These are phyloP conservation scores for Rickenella mellea DNA, from an alignment of 768 basidiomycete species.

Conservation along the genomic window DNA sequence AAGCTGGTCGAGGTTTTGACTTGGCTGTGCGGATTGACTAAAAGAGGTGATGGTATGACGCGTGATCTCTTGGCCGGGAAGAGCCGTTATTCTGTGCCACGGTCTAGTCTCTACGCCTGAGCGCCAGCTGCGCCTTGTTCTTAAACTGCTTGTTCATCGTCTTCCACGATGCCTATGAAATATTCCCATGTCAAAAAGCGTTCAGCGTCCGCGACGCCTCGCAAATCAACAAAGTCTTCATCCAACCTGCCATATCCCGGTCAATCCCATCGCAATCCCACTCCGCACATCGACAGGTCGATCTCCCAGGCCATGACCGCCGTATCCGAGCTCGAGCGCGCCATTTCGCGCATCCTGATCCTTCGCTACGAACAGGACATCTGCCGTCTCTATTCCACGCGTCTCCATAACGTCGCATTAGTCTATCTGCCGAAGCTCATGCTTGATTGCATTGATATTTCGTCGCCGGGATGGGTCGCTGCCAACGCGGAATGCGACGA, in stretches of 20 bases:
- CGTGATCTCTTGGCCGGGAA: no score
- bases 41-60: no score
- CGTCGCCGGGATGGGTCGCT: conserved; percentile 61
- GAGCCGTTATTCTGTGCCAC: no score
- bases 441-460: conserved; percentile 51
- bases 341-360: conserved; percentile 59
- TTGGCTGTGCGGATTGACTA: no score
- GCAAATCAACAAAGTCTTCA: not conserved
- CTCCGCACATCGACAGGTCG: conserved; percentile 43
- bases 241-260: not conserved
- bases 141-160: no score
- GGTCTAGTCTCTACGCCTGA: no score
- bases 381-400: conserved; percentile 62
- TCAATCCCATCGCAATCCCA: conserved; percentile 24
- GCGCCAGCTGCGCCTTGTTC: no score
- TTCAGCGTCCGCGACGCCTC: not conserved
- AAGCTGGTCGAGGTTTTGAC: no score
- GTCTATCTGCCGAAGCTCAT: conserved; percentile 60
- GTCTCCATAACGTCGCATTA: conserved; percentile 54
- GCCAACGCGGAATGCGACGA: conserved; percentile 59
- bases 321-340: conserved; percentile 58
- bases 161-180: conserved; percentile 48
- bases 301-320: conserved; percentile 48
- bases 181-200: conserved; percentile 67
- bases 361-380: conserved; percentile 70